Conservation (phyloP, 352 stramenopile genomes). For the Elongisporangium undulatum region DNA sequence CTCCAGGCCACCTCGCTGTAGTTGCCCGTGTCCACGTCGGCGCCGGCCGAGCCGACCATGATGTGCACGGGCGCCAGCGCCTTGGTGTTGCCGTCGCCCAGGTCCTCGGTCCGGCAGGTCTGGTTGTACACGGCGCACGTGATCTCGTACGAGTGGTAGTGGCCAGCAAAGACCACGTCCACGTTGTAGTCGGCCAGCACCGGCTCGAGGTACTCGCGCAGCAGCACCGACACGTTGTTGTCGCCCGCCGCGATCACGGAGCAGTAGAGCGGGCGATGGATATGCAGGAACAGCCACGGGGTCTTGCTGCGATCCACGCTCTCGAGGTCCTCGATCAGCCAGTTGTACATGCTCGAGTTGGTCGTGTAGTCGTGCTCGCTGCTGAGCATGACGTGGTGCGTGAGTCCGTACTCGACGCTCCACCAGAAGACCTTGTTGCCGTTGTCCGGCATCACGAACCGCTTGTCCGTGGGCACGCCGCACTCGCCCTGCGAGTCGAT, state of each 20-base stretch:
- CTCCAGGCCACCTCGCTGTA: slow-evolving; percentile 18
- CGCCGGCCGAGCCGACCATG: slow-evolving; percentile 46
- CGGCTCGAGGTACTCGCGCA: slow-evolving; percentile 42
- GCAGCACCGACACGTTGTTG: slow-evolving; percentile 30
- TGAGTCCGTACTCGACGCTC: slow-evolving; percentile 47
- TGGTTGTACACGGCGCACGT: slow-evolving; percentile 52
- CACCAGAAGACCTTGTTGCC: slow-evolving; percentile 61
- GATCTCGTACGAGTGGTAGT: slow-evolving; percentile 63
- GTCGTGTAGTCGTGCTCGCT: slow-evolving; percentile 50
- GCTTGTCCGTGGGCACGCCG: slow-evolving; percentile 63
- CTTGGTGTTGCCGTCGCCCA: slow-evolving; percentile 9
- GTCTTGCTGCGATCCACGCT: slow-evolving; percentile 41
- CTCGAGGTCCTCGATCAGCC: slow-evolving; percentile 48
- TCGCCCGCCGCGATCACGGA: slow-evolving; percentile 9
- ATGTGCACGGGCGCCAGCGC: slow-evolving; percentile 48
- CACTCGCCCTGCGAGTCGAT: slow-evolving; percentile 81
- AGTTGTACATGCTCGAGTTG: slow-evolving; percentile 38
- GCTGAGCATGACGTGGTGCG: slow-evolving; percentile 45
- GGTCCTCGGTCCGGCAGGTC: slow-evolving; percentile 17
- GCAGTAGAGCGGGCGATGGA: slow-evolving; percentile 59
- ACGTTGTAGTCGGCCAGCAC: slow-evolving; percentile 45
- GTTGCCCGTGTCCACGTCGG: slow-evolving; percentile 24
- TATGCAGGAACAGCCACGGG: slow-evolving; percentile 58
- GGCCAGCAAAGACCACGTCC: slow-evolving; percentile 53
- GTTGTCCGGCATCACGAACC: slow-evolving; percentile 73